Evolutionary conservation across 2,329 filamentous ascomycete genomes (phyloP).

Genomic region (Lojkania enalia): DNA sequence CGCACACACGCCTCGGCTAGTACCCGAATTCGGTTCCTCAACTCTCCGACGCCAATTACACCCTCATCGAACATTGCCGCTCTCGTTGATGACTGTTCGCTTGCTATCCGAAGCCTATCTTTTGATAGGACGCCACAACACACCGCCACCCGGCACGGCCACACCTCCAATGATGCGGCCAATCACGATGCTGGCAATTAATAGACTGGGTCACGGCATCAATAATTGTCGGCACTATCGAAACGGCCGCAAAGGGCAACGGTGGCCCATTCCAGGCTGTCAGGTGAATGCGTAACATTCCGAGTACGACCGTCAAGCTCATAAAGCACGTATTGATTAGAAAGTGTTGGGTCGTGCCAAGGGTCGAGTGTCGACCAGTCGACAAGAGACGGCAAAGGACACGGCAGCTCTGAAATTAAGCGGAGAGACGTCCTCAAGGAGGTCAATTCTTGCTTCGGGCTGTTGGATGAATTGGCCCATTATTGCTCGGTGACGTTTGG

Average conservation of each 20-base stretch:
- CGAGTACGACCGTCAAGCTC: too few relatives aligned
- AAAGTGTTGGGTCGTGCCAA: background rate
- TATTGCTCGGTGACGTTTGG: conserved; percentile 9
- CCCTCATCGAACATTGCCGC: background rate
- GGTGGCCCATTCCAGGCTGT: too few relatives aligned
- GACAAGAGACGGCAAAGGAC: background rate
- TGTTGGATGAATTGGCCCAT: too few relatives aligned
- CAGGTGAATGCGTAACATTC: too few relatives aligned
- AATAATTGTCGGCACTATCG: conserved; percentile 7
- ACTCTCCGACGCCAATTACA: background rate
- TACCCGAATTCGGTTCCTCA: background rate
- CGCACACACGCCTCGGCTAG: too few relatives aligned
- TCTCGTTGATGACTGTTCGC: background rate
- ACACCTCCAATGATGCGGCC: background rate
- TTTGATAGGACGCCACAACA: background rate
- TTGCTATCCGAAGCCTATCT: too few relatives aligned
- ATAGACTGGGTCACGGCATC: conserved; percentile 12
- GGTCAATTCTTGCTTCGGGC: background rate
- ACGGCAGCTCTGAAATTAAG: background rate
- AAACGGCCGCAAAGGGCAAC: too few relatives aligned
- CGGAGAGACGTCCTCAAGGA: background rate
- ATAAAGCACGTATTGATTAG: background rate
- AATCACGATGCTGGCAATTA: background rate
- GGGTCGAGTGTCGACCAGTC: background rate
- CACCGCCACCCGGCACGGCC: background rate